Evolutionary conservation across 805 yeast genomes (phyloP), one percentile per base, ranked within the genome.

Genomic region (Saccharomycopsis amapae): DNA sequence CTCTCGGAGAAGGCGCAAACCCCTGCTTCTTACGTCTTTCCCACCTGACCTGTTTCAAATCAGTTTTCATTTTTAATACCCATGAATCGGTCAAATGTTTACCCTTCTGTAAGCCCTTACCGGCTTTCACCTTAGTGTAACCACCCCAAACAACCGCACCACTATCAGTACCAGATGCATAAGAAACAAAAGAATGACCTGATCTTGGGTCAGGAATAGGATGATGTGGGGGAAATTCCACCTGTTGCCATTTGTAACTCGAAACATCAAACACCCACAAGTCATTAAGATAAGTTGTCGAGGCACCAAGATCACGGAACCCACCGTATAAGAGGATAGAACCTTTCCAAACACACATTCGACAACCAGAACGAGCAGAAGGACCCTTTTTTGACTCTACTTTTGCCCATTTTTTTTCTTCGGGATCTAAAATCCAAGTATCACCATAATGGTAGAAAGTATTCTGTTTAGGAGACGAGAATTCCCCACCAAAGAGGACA

Each of bases 391-490:
- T 82, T 33, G 68, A 66, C 46, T 90, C 97, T 4, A 88, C 67
- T 58, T 89, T 88, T 19, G 84, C 71, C 97, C 97, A 90, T 63
- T 88, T 96, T 57, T 85, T 87, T 15, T 82, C 70, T 26, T 73
- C 78, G 1, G 89, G 76, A 57, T 93, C 97, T 49, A 90, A 67
- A 39, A 90, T 72, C 98, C 98, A 90, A 3, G 96, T 83, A 59
- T 90, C 98, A 15, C 96, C 90, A 61, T 86, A 90, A 63, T 90
- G 98, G 62, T 93, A 93, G 63, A 90, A 90, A 0, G 96, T 87
- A 42, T 86, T 78, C 62, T 90, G 98, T 57, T 90, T 90, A 3
- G 97, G 97, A 13, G 95, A 85, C 1, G 96, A 85, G 56, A 93
- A 90, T 64, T 90, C 98, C 57, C 98, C 98, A 41, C 97, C 98